A percentile compares a stretch with the other conserved stretches of the same genome.
phyloP scores from a whole-genome alignment of 495 filamentous ascomycete genomes.

The Neurospora intermedia region DNA sequence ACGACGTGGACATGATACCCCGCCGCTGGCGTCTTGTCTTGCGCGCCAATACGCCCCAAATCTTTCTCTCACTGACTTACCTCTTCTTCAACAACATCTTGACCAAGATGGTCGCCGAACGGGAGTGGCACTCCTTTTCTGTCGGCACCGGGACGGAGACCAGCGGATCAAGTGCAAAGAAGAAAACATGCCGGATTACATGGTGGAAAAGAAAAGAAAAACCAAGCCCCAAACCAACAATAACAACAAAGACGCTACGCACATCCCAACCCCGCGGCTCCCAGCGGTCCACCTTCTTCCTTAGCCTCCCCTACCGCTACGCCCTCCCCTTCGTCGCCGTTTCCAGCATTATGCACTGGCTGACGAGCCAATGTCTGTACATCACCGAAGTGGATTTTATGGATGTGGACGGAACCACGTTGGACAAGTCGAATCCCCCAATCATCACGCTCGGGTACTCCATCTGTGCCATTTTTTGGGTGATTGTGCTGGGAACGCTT shows the following conservation, averaged over 20 bases:
- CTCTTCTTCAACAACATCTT: constrained; percentile 32
- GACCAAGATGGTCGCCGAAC: constrained; percentile 22
- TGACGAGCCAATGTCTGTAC: constrained; percentile 31
- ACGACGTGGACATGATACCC: constrained; percentile 9
- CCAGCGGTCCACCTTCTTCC: constrained; percentile 34
- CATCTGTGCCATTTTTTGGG: background rate
- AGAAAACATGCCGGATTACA: background rate
- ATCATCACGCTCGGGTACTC: background rate
- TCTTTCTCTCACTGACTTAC: constrained; percentile 32
- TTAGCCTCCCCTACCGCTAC: constrained; percentile 37
- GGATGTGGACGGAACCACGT: background rate
- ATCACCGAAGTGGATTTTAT: constrained; percentile 15
- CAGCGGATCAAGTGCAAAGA: too few species aligned
- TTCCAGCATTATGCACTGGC: constrained; percentile 30
- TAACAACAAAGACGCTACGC: background rate
- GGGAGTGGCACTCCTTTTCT: constrained; percentile 21
- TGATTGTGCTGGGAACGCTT: background rate
- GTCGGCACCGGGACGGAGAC: background rate
- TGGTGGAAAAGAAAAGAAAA: background rate
- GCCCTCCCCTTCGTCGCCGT: constrained; percentile 24
- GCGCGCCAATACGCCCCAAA: constrained; percentile 34
- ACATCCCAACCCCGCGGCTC: constrained; percentile 21
- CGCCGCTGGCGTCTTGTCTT: constrained; percentile 8
- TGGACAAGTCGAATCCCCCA: background rate
- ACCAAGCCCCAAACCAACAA: background rate